Conservation (phyloP, 2,329 filamentous ascomycete species). For the Fusarium tupiense region DNA sequence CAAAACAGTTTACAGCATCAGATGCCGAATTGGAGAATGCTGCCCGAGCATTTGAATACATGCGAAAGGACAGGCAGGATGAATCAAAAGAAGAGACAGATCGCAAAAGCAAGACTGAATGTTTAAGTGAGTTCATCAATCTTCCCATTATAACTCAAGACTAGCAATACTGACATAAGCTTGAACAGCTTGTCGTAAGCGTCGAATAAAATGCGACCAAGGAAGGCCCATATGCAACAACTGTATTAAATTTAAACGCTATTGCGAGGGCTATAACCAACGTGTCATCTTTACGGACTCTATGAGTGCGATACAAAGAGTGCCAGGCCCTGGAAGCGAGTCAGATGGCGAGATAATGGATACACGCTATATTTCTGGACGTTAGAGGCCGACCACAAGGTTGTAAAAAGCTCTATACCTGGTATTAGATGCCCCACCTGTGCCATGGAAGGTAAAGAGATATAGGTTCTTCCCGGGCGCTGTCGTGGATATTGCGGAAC, state of each 20-base stretch:
- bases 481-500: neutral
- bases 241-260: neutral
- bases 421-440: fast-evolving
- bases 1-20: too few relatives aligned
- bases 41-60: too few relatives aligned
- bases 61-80: too few relatives aligned
- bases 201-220: neutral
- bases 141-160: too few relatives aligned
- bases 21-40: too few relatives aligned
- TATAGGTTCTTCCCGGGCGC: fast-evolving
- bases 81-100: neutral
- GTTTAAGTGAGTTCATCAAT: neutral
- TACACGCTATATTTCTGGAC: neutral
- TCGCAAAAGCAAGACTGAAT: neutral
- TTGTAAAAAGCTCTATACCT: fast-evolving
- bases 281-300: fast-evolving
- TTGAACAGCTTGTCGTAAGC: too few relatives aligned
- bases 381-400: fast-evolving
- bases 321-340: fast-evolving
- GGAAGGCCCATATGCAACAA: neutral
- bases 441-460: neutral
- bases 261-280: neutral
- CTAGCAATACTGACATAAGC: too few relatives aligned
- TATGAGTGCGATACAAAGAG: neutral
- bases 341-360: neutral